Percentiles rank a stretch among this genome's conserved stretches.
Conservation (phyloP, 2,329 filamentous ascomycete genomes). For the Berkeleyomyces rouxiae region DNA sequence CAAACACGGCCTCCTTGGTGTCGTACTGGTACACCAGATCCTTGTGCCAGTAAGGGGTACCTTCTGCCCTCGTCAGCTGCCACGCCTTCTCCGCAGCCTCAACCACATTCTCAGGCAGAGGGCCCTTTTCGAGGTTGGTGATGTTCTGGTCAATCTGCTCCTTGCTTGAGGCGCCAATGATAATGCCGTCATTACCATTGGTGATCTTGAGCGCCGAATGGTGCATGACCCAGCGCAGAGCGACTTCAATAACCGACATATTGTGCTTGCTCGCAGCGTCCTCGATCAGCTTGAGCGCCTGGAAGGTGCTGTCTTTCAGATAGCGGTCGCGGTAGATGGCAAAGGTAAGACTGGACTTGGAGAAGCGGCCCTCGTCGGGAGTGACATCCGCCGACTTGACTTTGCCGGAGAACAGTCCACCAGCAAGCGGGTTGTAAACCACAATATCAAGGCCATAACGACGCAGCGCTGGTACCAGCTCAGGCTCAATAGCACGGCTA, state of each 20-base stretch:
- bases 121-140: conserved; percentile 46
- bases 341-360: conserved; percentile 37
- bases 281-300: conserved; percentile 53
- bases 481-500: conserved; percentile 56
- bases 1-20: conserved; percentile 43
- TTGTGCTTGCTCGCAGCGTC: conserved; percentile 49
- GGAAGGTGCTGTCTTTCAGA: conserved; percentile 39
- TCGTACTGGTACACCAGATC: conserved; percentile 53
- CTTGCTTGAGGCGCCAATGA: conserved; percentile 42
- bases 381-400: conserved; percentile 48
- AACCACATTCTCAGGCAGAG: conserved; percentile 61
- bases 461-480: conserved; percentile 56
- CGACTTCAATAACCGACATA: conserved; percentile 54
- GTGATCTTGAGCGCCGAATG: conserved; percentile 44
- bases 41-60: conserved; percentile 37
- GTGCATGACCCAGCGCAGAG: conserved; percentile 56
- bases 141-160: conserved; percentile 42
- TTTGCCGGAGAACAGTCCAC: conserved; percentile 66
- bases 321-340: conserved; percentile 49
- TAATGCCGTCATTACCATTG: conserved; percentile 39
- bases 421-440: conserved; percentile 68
- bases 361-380: conserved; percentile 55
- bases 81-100: conserved; percentile 63
- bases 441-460: conserved; percentile 67
- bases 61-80: conserved; percentile 46